Conservation (phyloP, 768 basidiomycete genomes). For the Serendipita sp. region DNA sequence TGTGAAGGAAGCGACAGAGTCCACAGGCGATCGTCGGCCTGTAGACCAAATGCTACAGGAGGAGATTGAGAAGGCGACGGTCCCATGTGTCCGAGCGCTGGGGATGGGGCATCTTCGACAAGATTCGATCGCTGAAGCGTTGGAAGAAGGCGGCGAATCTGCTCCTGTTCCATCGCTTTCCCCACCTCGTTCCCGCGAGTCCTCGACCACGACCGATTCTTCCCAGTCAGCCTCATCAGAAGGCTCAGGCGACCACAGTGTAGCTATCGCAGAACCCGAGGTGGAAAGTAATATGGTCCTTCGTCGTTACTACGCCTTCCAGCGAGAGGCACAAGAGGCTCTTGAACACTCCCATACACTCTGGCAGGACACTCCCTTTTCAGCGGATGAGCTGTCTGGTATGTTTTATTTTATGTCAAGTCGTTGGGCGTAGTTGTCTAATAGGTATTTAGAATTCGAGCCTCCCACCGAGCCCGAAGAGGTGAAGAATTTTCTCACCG, state of each 20-base stretch:
- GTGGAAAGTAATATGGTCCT: neutral
- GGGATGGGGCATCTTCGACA: neutral
- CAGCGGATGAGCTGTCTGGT: neutral
- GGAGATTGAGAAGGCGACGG: neutral
- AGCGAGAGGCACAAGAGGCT: neutral
- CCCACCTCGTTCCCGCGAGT: neutral
- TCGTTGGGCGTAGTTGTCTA: neutral
- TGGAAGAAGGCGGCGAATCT: neutral
- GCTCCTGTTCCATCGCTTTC: neutral
- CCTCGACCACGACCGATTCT: neutral
- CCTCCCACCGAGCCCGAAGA: neutral
- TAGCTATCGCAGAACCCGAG: neutral
- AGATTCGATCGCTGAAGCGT: neutral
- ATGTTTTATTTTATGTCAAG: neutral
- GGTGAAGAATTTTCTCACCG: neutral
- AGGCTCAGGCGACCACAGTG: neutral
- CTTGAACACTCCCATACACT: neutral
- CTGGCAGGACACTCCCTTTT: conserved; percentile 2
- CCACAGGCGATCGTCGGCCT: neutral
- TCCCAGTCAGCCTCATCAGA: neutral
- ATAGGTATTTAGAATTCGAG: neutral
- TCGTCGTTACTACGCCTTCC: conserved; percentile 1
- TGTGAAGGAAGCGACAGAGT: neutral
- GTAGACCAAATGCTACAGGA: neutral
- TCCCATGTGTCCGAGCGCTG: neutral